These are phyloP conservation scores for Saturnispora galanensis DNA, from an alignment of 805 yeast species.

Conservation along the genomic window DNA sequence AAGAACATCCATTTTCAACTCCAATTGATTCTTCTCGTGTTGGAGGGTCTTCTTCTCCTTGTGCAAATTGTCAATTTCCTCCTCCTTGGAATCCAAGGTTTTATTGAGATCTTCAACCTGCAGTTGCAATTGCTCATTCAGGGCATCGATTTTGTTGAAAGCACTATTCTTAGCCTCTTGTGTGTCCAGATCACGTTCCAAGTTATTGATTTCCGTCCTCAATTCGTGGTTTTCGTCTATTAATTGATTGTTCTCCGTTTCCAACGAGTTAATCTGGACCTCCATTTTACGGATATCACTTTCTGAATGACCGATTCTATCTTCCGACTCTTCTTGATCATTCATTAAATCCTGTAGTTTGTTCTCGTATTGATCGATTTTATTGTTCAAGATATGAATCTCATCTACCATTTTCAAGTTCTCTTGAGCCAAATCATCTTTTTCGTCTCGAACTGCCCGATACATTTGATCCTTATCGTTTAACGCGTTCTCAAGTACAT, in stretches of 20 bases:
- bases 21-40: conserved; percentile 3
- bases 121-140: conserved; percentile 18
- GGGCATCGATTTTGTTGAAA: conserved; percentile 18
- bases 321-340: background rate
- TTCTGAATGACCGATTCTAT: background rate
- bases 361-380: conserved; percentile 11
- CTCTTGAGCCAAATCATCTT: conserved; percentile 9
- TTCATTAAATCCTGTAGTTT: conserved; percentile 1
- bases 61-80: conserved; percentile 9
- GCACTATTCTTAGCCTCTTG: conserved; percentile 11
- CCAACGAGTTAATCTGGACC: conserved; percentile 1
- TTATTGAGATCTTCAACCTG: conserved; percentile 15
- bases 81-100: conserved; percentile 4
- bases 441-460: conserved; percentile 3
- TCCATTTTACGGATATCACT: background rate
- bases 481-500: conserved; percentile 1
- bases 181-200: conserved; percentile 16
- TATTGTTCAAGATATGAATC: conserved; percentile 11
- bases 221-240: conserved; percentile 8
- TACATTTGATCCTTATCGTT: conserved; percentile 6
- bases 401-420: conserved; percentile 21
- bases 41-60: background rate
- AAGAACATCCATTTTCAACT: conserved; percentile 1
- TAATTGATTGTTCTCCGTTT: conserved; percentile 6
- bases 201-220: conserved; percentile 4